phyloP scores from a whole-genome alignment of 2,329 filamentous ascomycete species.

The Pyrenophora seminiperda region DNA sequence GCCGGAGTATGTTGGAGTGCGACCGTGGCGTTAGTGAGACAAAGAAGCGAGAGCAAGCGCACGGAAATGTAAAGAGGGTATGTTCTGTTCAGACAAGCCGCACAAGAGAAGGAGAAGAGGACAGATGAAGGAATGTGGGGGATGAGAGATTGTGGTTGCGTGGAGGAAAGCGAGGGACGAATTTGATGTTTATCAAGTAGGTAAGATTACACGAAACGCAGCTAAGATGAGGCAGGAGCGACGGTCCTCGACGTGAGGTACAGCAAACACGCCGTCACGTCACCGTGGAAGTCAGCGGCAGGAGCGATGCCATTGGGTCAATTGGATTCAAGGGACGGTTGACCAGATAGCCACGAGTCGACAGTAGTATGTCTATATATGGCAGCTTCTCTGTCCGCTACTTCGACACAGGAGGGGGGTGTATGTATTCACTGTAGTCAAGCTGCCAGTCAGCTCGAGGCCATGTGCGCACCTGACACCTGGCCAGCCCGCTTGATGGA shows the following conservation, averaged over 20 bases:
- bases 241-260: neutral
- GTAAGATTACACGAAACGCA: conserved; percentile 17
- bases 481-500: neutral
- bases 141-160: conserved; percentile 16
- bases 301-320: neutral
- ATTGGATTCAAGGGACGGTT: neutral
- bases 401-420: too few relatives aligned
- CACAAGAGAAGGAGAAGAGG: conserved; percentile 23
- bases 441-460: neutral
- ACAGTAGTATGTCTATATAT: neutral
- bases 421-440: too few relatives aligned
- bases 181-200: conserved; percentile 13
- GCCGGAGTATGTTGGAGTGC: conserved; percentile 13
- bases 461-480: neutral
- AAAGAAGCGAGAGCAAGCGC: conserved; percentile 27
- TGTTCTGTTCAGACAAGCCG: conserved; percentile 29
- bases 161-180: conserved; percentile 13
- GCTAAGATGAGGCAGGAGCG: conserved; percentile 12
- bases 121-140: conserved; percentile 30
- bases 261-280: neutral
- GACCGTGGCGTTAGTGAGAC: conserved; percentile 23
- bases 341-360: neutral
- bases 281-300: neutral
- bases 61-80: conserved; percentile 34
- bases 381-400: neutral